Base-by-base conservation (phyloP, 1,139 yeast species). In the Pichia sp. region DNA sequence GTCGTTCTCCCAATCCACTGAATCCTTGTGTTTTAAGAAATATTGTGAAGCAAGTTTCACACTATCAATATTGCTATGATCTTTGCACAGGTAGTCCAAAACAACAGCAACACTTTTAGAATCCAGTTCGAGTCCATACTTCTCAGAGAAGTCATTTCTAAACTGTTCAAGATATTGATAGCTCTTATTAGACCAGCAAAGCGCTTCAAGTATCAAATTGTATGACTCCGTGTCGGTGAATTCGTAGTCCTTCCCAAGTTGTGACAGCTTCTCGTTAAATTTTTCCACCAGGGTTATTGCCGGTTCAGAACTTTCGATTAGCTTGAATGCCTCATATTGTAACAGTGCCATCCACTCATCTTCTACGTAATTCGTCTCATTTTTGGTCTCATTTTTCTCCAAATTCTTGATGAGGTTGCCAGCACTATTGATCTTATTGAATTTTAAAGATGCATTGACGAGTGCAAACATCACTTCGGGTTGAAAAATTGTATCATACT, bases 1-100 rank as follows among this genome's bases (percentile, higher is more conserved):
- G n/a, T 58, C 59, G 27, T 50, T 46, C 22, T 53, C 59, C 77
- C 77, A 72, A 28, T 60, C 60, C n/a, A 66, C 59, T 13, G 45
- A 36, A 21, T 72, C 70, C 25, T 58, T 40, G 12, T 66, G 48
- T 32, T 64, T 53, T n/a, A 62, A 49, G 42, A 69, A 69, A 10
- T 60, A 38, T 10, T 49, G 33, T 10, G 60, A 51, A 1, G 72
- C 66, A 7, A 42, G 44, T 4, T 45, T 45, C 8, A 52, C 47
- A 32, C 59, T 56, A 22, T 16, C 21, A 17, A 13, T 11, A 25
- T 37, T 37, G 5, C 8, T 17, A 19, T 37, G 33, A 22, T 51
- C 40, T 5, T 34, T 33, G 4, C 39, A 30, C 16, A 50, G 47
- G 26, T 54, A 45, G 13, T 49, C 38, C 18, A 62, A 47, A 19